phyloP scores from a whole-genome alignment of 2,329 filamentous ascomycete species.

The Penicillium sp. region DNA sequence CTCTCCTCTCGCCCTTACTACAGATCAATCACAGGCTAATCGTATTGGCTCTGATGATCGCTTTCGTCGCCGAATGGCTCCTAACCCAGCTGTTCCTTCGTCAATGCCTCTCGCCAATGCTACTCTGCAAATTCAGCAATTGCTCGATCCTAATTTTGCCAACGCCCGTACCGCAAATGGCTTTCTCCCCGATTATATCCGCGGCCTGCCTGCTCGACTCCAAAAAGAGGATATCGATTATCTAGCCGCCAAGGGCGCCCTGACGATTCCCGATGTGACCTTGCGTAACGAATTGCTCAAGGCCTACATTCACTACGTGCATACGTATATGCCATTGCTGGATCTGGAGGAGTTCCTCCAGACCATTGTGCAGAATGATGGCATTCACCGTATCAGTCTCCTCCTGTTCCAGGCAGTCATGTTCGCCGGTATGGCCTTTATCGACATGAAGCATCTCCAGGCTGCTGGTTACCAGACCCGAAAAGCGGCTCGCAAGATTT shows the following conservation, averaged over 20 bases:
- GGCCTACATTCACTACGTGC: slow-evolving; percentile 85
- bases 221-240: slow-evolving; percentile 82
- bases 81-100: slow-evolving; percentile 49
- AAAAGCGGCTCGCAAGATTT: slow-evolving; percentile 82
- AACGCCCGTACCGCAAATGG: slow-evolving; percentile 55
- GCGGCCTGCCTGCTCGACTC: slow-evolving; percentile 77
- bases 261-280: slow-evolving; percentile 72
- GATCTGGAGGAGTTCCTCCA: slow-evolving; percentile 67
- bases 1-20: neutral
- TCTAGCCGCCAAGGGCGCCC: slow-evolving; percentile 80
- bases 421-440: slow-evolving; percentile 89
- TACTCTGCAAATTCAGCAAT: slow-evolving; percentile 44
- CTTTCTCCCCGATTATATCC: slow-evolving; percentile 72
- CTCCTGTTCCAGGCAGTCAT: slow-evolving; percentile 92
- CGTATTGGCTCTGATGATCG: slow-evolving; percentile 57
- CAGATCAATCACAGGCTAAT: slow-evolving; percentile 42
- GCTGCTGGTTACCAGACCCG: slow-evolving; percentile 78
- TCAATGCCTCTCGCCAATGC: slow-evolving; percentile 45
- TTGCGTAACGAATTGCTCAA: slow-evolving; percentile 82
- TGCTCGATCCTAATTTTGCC: slow-evolving; percentile 53
- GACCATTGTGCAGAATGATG: slow-evolving; percentile 69
- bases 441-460: slow-evolving; percentile 77
- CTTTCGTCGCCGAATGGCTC: slow-evolving; percentile 53
- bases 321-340: slow-evolving; percentile 91
- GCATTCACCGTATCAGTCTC: slow-evolving; percentile 75